phyloP scores from a whole-genome alignment of 2,329 filamentous ascomycete genomes.

The Canariomyces notabilis region DNA sequence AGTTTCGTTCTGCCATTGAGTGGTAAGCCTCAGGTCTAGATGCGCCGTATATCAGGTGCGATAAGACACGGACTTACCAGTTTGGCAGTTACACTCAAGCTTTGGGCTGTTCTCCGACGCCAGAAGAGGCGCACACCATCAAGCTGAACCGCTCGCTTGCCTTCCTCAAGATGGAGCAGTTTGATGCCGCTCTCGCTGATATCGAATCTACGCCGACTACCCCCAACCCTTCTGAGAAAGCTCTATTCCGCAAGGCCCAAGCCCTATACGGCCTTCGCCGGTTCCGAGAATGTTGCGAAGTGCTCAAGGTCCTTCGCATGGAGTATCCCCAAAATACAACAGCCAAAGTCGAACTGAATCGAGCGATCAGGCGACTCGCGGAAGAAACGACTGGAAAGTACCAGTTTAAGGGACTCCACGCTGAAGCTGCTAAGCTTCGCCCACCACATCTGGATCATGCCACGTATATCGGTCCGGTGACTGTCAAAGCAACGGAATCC shows the following conservation, averaged over 20 bases:
- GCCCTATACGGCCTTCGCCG: slow-evolving; percentile 40
- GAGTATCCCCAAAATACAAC: slow-evolving; percentile 32
- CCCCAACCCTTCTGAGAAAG: slow-evolving; percentile 35
- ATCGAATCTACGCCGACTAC: slow-evolving; percentile 18
- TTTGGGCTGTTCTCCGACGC: slow-evolving; percentile 25
- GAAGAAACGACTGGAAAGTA: slow-evolving; percentile 40
- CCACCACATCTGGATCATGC: slow-evolving; percentile 44
- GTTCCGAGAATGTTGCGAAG: slow-evolving; percentile 34
- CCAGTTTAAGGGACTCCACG: slow-evolving; percentile 33
- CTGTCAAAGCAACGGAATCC: background rate
- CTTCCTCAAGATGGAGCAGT: slow-evolving; percentile 29
- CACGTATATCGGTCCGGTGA: slow-evolving; percentile 36
- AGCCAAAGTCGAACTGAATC: slow-evolving; percentile 28
- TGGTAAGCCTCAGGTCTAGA: slow-evolving; percentile 4
- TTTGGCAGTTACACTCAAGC: slow-evolving; percentile 11
- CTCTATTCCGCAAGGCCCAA: slow-evolving; percentile 39
- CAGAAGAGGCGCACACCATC: slow-evolving; percentile 32
- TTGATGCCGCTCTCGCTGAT: slow-evolving; percentile 31
- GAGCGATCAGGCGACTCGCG: slow-evolving; percentile 28
- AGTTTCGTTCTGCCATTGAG: slow-evolving; percentile 35
- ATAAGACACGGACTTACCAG: background rate
- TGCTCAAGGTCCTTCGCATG: slow-evolving; percentile 30
- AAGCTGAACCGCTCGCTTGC: slow-evolving; percentile 34
- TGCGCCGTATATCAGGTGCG: too few species aligned
- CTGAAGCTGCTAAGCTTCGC: slow-evolving; percentile 26